Evolutionary conservation across 2,329 filamentous ascomycete genomes (phyloP).

Genomic region (Paracorniculantispora psalliotae): DNA sequence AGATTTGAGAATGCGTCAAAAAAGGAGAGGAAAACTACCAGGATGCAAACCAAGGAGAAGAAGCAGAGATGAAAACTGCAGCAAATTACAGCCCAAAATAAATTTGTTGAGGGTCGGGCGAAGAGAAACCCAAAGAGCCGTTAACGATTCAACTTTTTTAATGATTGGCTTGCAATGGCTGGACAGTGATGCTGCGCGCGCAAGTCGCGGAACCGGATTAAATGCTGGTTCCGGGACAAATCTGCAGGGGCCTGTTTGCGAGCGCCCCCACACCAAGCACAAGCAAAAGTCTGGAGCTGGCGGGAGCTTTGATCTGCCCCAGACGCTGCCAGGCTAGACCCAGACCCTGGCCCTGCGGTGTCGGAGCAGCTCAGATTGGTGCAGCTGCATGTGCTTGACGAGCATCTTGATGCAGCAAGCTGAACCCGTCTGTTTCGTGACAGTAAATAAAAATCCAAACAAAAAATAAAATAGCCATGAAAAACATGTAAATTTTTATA

Average conservation of each 20-base stretch:
- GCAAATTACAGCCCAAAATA: background rate
- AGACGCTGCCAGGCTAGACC: background rate
- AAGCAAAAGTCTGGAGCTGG: background rate
- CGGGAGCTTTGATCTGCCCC: slow-evolving; percentile 1
- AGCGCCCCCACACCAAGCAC: no score
- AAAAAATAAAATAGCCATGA: background rate
- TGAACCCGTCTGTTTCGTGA: no score
- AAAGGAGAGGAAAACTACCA: background rate
- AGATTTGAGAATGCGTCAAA: background rate
- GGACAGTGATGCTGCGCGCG: background rate
- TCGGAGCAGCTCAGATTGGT: slow-evolving; percentile 3
- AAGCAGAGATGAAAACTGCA: background rate
- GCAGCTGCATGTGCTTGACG: background rate
- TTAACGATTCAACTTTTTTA: background rate
- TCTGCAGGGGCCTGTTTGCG: no score
- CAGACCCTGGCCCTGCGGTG: slow-evolving; percentile 3
- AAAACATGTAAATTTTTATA: no score
- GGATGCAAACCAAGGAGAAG: no score
- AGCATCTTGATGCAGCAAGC: background rate
- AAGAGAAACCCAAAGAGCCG: background rate
- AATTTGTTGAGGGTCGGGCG: background rate
- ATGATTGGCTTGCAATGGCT: background rate
- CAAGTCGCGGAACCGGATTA: slow-evolving; percentile 7
- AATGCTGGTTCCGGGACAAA: background rate
- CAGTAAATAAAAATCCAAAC: no score